Evolutionary conservation across 2,329 filamentous ascomycete genomes (phyloP).

Genomic region (Apiospora sp.): DNA sequence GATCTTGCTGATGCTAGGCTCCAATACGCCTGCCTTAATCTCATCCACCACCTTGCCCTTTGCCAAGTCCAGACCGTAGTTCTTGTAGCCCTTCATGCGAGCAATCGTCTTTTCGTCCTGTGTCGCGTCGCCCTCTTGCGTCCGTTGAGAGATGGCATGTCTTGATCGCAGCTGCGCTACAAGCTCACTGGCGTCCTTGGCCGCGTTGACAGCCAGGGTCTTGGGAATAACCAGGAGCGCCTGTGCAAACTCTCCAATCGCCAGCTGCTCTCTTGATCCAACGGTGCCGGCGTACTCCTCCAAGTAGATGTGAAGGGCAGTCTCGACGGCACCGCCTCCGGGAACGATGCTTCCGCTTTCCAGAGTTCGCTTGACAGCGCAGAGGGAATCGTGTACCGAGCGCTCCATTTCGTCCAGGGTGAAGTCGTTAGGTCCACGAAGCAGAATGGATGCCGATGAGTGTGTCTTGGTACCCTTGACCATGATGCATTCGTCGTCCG

Average conservation of each 20-base stretch:
- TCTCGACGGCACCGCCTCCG: constrained; percentile 95
- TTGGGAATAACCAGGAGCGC: constrained; percentile 94
- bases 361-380: constrained; percentile 94
- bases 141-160: constrained; percentile 92
- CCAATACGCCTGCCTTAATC: constrained; percentile 92
- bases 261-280: constrained; percentile 94
- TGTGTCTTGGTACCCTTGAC: constrained; percentile 95
- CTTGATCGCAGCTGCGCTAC: constrained; percentile 94
- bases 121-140: constrained; percentile 81
- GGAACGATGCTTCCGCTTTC: constrained; percentile 98
- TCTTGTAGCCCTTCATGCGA: constrained; percentile 97
- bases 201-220: constrained; percentile 95
- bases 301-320: constrained; percentile 98
- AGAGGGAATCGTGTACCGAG: constrained; percentile 95
- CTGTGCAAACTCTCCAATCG: constrained; percentile 96
- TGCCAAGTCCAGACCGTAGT: constrained; percentile 91
- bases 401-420: constrained; percentile 99
- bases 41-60: constrained; percentile 92
- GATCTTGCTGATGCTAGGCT: constrained; percentile 98
- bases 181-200: constrained; percentile 94
- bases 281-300: constrained; percentile 99
- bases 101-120: constrained; percentile 90
- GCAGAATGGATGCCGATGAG: constrained; percentile 93
- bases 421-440: constrained; percentile 95
- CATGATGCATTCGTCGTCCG: constrained; percentile 97